Percentiles rank a stretch among this genome's conserved stretches.
phyloP scores from a whole-genome alignment of 257 asterid genomes.

The Scutellaria barbata region DNA sequence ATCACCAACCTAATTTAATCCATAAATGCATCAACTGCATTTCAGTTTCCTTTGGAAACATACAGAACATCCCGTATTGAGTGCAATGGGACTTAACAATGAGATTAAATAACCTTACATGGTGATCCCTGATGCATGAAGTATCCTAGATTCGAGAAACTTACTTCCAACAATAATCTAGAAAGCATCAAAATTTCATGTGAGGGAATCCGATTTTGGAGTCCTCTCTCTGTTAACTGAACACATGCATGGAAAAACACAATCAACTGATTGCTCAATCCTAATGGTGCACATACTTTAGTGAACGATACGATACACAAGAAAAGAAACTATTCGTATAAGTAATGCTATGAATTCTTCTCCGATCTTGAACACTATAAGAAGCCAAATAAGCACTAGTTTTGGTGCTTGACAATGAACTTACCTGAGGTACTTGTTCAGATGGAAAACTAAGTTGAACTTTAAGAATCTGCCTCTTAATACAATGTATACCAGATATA shows the following conservation, averaged over 20 bases:
- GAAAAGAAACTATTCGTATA: neutral
- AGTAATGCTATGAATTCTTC: neutral
- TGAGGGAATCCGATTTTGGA: neutral
- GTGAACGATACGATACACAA: neutral
- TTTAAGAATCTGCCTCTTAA: neutral
- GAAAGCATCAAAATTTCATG: neutral
- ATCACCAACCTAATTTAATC: too few species aligned
- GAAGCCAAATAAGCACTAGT: neutral
- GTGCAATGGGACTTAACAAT: too few species aligned
- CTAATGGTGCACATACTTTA: neutral
- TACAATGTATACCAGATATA: neutral
- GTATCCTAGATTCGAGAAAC: too few species aligned
- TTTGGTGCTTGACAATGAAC: neutral
- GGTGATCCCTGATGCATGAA: neutral
- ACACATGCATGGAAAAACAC: neutral
- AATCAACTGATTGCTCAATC: neutral
- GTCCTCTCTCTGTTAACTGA: neutral
- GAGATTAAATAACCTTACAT: too few species aligned
- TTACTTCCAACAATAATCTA: too few species aligned
- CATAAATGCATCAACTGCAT: too few species aligned
- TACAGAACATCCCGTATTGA: too few species aligned
- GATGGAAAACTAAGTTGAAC: neutral
- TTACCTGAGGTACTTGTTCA: neutral
- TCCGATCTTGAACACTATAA: conserved; percentile 6
- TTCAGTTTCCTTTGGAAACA: too few species aligned